A percentile compares a stretch with the other conserved stretches of the same genome.
Conservation (phyloP, 495 filamentous ascomycete genomes). For the Trichocladium antarcticum region DNA sequence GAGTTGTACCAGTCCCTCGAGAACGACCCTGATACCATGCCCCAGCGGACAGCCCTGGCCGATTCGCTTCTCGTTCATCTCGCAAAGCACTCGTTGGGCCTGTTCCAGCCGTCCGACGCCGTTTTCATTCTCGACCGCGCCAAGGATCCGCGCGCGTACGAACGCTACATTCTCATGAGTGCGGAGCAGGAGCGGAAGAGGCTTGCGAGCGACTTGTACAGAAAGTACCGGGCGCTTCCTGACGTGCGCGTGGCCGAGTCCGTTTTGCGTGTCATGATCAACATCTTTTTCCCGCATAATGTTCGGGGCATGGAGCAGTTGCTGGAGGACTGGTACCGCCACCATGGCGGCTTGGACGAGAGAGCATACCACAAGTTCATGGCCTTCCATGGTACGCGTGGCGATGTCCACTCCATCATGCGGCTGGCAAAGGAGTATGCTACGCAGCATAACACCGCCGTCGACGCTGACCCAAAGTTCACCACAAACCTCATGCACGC, state of each 20-base stretch:
- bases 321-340: conserved; percentile 43
- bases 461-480: conserved; percentile 29
- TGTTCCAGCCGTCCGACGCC: conserved; percentile 12
- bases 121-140: conserved; percentile 20
- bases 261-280: conserved; percentile 14
- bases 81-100: conserved; percentile 9
- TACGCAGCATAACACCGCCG: conserved; percentile 23
- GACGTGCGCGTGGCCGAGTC: conserved; percentile 1
- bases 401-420: conserved; percentile 40
- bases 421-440: conserved; percentile 47
- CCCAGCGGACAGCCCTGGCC: conserved; percentile 1
- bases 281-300: conserved; percentile 31
- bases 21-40: neutral
- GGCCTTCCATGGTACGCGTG: conserved; percentile 42
- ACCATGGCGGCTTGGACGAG: conserved; percentile 28
- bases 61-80: conserved; percentile 12
- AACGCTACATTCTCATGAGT: conserved; percentile 20
- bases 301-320: conserved; percentile 39
- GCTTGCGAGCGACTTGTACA: conserved; percentile 24
- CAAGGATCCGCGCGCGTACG: conserved; percentile 20
- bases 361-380: conserved; percentile 41
- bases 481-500: conserved; percentile 47
- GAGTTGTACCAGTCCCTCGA: conserved; percentile 1
- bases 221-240: conserved; percentile 27
- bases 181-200: conserved; percentile 10